Evolutionary conservation across 1,139 yeast genomes (phyloP), one percentile per base, ranked within the genome.

Genomic region (Hansenula lynferdii): DNA sequence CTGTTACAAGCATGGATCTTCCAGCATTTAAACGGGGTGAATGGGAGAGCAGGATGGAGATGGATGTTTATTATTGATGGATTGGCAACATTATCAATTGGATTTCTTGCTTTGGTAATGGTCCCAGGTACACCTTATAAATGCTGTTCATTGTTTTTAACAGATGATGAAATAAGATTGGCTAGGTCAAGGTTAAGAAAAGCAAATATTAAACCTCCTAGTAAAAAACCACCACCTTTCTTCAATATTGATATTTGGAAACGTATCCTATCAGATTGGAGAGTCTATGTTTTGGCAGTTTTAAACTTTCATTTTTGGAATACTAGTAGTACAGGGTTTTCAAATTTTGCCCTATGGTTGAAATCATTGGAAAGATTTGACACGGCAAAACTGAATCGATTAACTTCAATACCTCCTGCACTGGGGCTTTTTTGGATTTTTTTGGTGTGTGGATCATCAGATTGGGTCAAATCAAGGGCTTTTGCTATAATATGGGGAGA

Each of bases 61-160:
- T 78, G 85, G 84, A 66, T 78, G 42, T 78, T 77, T 48, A 72
- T 78, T 36, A 67, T 78, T 41, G 84, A 77, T 54, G 79, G 77
- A 28, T 58, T 73, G 33, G 31, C 31, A 6, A 71, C 77, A 43
- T 75, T 75, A 21, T 29, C 76, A 39, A 51, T 75, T 48, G 77
- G 90, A 0, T 71, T 78, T 50, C 8, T 25, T 23, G 38, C 30
- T 12, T 16, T 36, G 8, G 76, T 75, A 50, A 56, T 74, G 46
- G 69, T 82, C 48, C 94, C 94, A 4, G 92, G 90, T 33, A 79
- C 17, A 32, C n/a, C 51, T 51, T 48, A 24, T 19, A 37, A 32
- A 7, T 69, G 50, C 29, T 44, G 45, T 38, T 48, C 53, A 3
- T 26, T 47, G 10, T 44, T 38, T 23, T 38, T 49, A n/a, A 56